These are phyloP conservation scores for Orbilia javanica DNA, from an alignment of 2,329 filamentous ascomycete genomes.

Conservation along the genomic window DNA sequence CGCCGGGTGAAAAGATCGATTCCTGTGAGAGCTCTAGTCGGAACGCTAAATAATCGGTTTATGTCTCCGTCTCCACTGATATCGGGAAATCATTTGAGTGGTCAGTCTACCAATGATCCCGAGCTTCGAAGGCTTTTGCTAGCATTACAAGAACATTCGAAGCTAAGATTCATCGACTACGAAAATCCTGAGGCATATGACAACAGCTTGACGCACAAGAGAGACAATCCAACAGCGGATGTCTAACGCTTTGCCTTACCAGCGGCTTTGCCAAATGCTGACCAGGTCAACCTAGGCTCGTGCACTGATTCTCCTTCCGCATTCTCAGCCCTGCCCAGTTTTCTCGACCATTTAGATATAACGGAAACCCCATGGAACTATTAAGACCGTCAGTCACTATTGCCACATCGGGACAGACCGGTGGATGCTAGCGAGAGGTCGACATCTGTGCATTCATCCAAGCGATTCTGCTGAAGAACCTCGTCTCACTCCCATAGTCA, in stretches of 20 bases:
- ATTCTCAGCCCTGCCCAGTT: constrained; percentile 44
- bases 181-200: constrained; percentile 55
- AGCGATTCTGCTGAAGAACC: constrained; percentile 22
- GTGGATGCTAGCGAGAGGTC: constrained; percentile 19
- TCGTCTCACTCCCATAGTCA: constrained; percentile 30
- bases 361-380: constrained; percentile 33
- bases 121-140: constrained; percentile 20
- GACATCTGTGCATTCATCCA: constrained; percentile 18
- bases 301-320: constrained; percentile 41
- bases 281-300: constrained; percentile 16
- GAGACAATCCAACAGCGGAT: constrained; percentile 15
- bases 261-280: constrained; percentile 29
- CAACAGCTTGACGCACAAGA: constrained; percentile 53
- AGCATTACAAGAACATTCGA: constrained; percentile 12
- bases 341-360: constrained; percentile 31
- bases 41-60: constrained; percentile 19
- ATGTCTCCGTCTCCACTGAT: constrained; percentile 42
- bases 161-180: constrained; percentile 11
- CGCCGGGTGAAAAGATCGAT: constrained; percentile 15
- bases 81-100: constrained; percentile 21
- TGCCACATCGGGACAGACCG: constrained; percentile 27
- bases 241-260: constrained; percentile 44
- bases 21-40: constrained; percentile 19
- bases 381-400: constrained; percentile 27
- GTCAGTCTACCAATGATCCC: constrained; percentile 17